Evolutionary conservation across 192 early-diverging fungal species (phyloP), one percentile per base, ranked within the genome.

Genomic region (Dissophora ornata): DNA sequence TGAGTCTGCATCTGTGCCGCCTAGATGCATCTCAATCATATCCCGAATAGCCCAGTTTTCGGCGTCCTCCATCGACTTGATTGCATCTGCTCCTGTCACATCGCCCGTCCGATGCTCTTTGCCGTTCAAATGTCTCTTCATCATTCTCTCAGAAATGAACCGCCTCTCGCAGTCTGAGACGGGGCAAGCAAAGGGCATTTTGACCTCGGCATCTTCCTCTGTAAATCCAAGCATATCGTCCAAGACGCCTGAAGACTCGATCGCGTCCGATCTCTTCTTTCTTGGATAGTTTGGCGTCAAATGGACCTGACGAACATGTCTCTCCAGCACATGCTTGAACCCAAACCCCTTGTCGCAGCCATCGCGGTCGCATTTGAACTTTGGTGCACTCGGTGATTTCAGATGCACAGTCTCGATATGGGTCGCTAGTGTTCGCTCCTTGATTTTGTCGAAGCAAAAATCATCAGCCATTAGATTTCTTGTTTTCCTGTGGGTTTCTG

Each of bases 1-100:
- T n/a, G n/a, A n/a, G n/a, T n/a, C n/a, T n/a, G n/a, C n/a, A n/a
- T n/a, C n/a, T n/a, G n/a, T 40, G 16, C 22, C 6, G 12, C 30
- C n/a, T 10, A 62, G 25, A 38, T 71, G 24, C 49, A 87, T 53
- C 21, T 80, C 77, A 12, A 67, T 62, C 80, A 82, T 86, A 4
- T 69, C 16, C 24, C 51, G 58, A 41, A 87, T 71, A 4, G 77
- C 22, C 42, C 78, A 62, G 16, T 82, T 61, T 46, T 87, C 86
- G 15, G 50, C 51, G 38, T 79, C 57, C 38, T 81, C 74, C 19
- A 71, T 53, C 12, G 70, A 67, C 16, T 69, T 70, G 26, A 61
- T 19, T 10, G 57, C 18, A 0, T 52, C 41, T 24, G 34, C 19
- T 15, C 58, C 59, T 7, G 57, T 74, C 41, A 41, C 6, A 4